A percentile compares a stretch with the other conserved stretches of the same genome.
phyloP scores from a whole-genome alignment of 345 rosid genomes.

The Moricandia moricandioides region DNA sequence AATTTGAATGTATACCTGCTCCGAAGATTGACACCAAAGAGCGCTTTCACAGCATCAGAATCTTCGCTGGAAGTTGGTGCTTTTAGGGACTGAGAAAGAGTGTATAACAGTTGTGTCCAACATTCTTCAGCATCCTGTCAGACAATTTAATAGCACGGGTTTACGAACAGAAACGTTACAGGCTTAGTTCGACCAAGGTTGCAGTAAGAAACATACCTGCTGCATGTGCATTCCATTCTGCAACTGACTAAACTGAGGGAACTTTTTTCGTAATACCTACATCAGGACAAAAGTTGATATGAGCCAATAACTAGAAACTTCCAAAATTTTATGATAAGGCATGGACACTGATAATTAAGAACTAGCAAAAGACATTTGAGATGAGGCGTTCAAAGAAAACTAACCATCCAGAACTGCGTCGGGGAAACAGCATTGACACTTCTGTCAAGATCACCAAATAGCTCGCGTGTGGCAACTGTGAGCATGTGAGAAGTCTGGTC shows the following conservation, averaged over 20 bases:
- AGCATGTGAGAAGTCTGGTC: slow-evolving; percentile 94
- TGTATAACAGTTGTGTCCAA: slow-evolving; percentile 89
- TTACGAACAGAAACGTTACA: not conserved
- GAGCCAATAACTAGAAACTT: slow-evolving; percentile 1
- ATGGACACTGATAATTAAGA: slow-evolving; percentile 1
- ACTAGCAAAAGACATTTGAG: slow-evolving; percentile 4
- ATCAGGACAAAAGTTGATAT: slow-evolving; percentile 12
- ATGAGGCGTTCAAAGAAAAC: slow-evolving; percentile 9
- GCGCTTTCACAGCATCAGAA: slow-evolving; percentile 63
- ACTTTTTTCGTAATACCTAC: slow-evolving; percentile 80
- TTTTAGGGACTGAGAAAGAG: slow-evolving; percentile 85
- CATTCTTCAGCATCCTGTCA: slow-evolving; percentile 98
- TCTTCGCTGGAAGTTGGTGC: slow-evolving; percentile 61
- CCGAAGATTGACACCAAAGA: slow-evolving; percentile 77
- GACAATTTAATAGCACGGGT: not conserved
- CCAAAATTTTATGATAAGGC: not conserved
- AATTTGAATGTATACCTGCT: slow-evolving; percentile 60
- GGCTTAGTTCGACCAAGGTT: not conserved
- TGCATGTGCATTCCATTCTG: slow-evolving; percentile 94
- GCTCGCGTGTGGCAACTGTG: slow-evolving; percentile 87
- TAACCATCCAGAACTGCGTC: slow-evolving; percentile 93
- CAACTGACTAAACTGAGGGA: slow-evolving; percentile 90
- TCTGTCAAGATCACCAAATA: slow-evolving; percentile 83
- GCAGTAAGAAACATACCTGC: slow-evolving; percentile 51
- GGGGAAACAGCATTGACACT: slow-evolving; percentile 91